Evolutionary conservation across 345 rosid species (phyloP).

Genomic region (Hevea brasiliensis): DNA sequence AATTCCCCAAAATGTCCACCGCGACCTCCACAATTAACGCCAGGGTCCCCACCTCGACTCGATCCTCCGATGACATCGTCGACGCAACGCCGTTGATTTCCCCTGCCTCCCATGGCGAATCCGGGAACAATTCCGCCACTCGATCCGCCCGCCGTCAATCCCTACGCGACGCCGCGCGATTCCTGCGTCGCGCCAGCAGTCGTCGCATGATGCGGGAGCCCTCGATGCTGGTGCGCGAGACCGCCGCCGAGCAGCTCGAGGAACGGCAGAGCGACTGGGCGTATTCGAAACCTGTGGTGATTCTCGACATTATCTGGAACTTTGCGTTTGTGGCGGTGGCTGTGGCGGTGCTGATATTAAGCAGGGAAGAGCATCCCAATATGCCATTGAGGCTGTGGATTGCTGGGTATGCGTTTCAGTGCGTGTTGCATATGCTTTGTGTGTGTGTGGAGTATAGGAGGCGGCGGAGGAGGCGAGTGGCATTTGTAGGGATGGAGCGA

Average conservation of each 20-base stretch:
- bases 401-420: slow-evolving; percentile 74
- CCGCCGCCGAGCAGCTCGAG: slow-evolving; percentile 97
- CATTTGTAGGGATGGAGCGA: slow-evolving; percentile 28
- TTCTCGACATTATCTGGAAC: slow-evolving; percentile 83
- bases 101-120: slow-evolving; percentile 20
- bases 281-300: slow-evolving; percentile 87
- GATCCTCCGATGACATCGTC: slow-evolving; percentile 57
- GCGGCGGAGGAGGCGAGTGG: slow-evolving; percentile 52
- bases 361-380: slow-evolving; percentile 58
- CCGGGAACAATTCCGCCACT: slow-evolving; percentile 19
- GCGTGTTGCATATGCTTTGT: slow-evolving; percentile 82
- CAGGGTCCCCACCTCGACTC: slow-evolving; percentile 26
- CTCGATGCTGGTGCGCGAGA: slow-evolving; percentile 86
- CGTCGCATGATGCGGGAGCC: slow-evolving; percentile 90
- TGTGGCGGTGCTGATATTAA: slow-evolving; percentile 50
- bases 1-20: slow-evolving; percentile 21
- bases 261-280: slow-evolving; percentile 99
- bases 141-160: slow-evolving; percentile 65
- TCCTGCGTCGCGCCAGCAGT: slow-evolving; percentile 87
- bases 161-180: slow-evolving; percentile 75
- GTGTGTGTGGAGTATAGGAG: slow-evolving; percentile 76
- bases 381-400: slow-evolving; percentile 91
- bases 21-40: slow-evolving; percentile 8
- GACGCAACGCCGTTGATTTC: slow-evolving; percentile 69
- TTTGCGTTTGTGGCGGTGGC: slow-evolving; percentile 83